These are phyloP conservation scores for Tetragonia tetragonoides DNA, from an alignment of 148 eudicot species.

Conservation along the genomic window DNA sequence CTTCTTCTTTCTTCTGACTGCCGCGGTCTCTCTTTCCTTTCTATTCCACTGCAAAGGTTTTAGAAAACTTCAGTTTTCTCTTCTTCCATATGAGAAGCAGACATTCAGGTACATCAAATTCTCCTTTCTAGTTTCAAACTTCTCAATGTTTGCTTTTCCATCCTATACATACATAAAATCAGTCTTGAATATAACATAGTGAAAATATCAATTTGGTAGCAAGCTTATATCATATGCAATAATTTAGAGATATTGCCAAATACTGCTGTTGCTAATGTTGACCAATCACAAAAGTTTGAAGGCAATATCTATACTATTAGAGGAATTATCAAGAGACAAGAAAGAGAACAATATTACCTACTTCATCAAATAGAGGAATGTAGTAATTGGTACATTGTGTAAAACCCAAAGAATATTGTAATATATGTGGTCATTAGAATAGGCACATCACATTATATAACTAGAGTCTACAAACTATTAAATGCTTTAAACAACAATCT, in stretches of 20 bases:
- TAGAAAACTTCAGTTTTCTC: not conserved
- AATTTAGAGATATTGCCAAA: not conserved
- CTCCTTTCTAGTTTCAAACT: not conserved
- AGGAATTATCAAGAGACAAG: no score
- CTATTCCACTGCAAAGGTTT: not conserved
- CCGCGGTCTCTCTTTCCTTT: not conserved
- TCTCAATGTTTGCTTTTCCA: conserved; percentile 1
- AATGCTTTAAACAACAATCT: no score
- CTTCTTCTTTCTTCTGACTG: not conserved
- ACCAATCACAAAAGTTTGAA: no score
- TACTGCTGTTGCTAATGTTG: no score
- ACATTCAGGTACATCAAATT: not conserved
- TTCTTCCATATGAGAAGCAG: not conserved
- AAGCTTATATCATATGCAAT: not conserved
- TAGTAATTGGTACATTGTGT: no score
- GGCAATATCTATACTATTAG: no score
- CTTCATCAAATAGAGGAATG: no score
- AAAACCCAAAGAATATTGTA: no score
- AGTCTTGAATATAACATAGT: not conserved
- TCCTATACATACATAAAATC: not conserved
- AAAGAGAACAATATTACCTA: no score
- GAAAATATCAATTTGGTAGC: not conserved
- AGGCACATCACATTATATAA: no score
- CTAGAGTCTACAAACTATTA: no score
- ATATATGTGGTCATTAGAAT: no score